Conservation (phyloP, 1,139 yeast genomes). For the Kodamaea derodonti region DNA sequence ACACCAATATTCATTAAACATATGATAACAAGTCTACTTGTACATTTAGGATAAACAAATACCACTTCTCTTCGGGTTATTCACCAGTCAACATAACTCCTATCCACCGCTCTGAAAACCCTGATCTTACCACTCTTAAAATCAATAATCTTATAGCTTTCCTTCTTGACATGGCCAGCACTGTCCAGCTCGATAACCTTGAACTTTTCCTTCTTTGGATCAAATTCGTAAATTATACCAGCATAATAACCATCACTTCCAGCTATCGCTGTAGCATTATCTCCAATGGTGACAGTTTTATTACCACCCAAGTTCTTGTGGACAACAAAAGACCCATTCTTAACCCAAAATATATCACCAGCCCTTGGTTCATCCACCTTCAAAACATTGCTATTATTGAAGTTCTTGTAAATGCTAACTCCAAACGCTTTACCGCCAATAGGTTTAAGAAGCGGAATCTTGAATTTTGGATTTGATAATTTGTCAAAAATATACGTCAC, state of each 20-base stretch:
- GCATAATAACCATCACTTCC: constrained; percentile 20
- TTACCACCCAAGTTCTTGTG: constrained; percentile 53
- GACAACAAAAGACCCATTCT: constrained; percentile 68
- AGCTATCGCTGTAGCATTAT: constrained; percentile 13
- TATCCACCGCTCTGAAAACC: constrained; percentile 66
- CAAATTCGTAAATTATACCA: constrained; percentile 61
- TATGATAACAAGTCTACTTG: too few relatives aligned
- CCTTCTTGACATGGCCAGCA: constrained; percentile 55
- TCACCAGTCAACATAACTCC: constrained; percentile 60
- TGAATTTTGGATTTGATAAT: constrained; percentile 10
- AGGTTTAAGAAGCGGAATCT: constrained; percentile 41
- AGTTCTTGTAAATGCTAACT: constrained; percentile 60
- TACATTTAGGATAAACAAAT: too few relatives aligned
- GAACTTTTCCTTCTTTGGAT: constrained; percentile 68
- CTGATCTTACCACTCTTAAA: constrained; percentile 76
- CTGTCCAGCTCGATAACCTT: constrained; percentile 63
- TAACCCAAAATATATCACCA: constrained; percentile 79
- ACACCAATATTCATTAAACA: too few relatives aligned
- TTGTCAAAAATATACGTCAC: constrained; percentile 16
- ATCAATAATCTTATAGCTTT: constrained; percentile 64
- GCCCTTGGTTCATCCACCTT: constrained; percentile 64
- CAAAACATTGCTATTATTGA: constrained; percentile 54
- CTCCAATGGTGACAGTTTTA: constrained; percentile 41
- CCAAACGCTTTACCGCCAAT: constrained; percentile 73
- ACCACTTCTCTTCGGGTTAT: too few relatives aligned